Evolutionary conservation across 257 asterid genomes (phyloP).

Genomic region (Nicotiana benthamiana): DNA sequence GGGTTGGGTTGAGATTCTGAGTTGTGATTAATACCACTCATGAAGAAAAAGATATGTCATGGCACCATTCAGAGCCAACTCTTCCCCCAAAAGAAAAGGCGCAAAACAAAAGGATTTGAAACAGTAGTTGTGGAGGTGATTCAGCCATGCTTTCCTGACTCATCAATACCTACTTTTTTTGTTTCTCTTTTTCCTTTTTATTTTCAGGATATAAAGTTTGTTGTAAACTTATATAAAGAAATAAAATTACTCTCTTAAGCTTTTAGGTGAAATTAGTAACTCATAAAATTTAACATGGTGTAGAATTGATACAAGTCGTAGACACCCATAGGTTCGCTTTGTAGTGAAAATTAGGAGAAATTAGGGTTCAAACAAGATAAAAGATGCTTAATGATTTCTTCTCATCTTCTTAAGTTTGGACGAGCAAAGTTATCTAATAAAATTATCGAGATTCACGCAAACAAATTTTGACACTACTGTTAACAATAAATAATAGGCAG

Average conservation of each 20-base stretch:
- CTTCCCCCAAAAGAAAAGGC: background rate
- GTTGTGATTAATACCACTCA: constrained; percentile 9
- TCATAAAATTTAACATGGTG: background rate
- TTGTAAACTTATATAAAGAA: background rate
- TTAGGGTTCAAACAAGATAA: background rate
- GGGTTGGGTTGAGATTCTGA: constrained; percentile 10
- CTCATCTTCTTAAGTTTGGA: background rate
- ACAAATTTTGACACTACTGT: too few species aligned
- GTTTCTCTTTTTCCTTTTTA: background rate
- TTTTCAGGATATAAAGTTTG: background rate
- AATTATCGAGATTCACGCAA: background rate
- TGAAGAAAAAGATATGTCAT: background rate
- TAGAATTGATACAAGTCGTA: too few species aligned
- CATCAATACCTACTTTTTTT: background rate
- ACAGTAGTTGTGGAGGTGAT: constrained; percentile 5
- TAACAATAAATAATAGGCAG: background rate
- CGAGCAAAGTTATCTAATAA: background rate
- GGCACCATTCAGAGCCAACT: constrained; percentile 2
- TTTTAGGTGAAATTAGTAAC: background rate
- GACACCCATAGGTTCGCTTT: too few species aligned
- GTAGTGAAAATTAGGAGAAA: background rate
- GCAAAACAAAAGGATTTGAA: background rate
- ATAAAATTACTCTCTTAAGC: background rate
- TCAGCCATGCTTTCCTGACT: constrained; percentile 2
- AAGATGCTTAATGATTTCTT: background rate